phyloP scores from a whole-genome alignment of 371 early-diverging fungal genomes.

The Mortierella sp. region DNA sequence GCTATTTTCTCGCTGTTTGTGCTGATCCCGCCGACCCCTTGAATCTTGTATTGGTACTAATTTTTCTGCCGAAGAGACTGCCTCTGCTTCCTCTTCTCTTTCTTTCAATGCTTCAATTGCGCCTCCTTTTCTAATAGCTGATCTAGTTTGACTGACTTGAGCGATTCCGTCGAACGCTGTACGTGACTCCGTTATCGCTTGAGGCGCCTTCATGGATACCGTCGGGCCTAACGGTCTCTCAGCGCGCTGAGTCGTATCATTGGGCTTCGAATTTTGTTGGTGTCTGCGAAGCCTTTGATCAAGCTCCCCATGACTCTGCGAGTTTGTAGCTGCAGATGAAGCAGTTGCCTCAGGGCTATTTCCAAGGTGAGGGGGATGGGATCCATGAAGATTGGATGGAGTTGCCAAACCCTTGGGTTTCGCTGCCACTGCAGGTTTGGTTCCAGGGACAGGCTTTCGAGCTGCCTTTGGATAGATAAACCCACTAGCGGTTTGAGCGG shows the following conservation, averaged over 20 bases:
- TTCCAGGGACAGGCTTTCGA: slow-evolving; percentile 40
- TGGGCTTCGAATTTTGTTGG: background rate
- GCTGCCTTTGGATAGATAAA: slow-evolving; percentile 49
- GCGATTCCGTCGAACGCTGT: background rate
- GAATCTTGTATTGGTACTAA: background rate
- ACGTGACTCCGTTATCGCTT: slow-evolving; percentile 4
- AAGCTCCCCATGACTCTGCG: background rate
- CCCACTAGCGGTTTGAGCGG: background rate
- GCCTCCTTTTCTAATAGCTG: background rate
- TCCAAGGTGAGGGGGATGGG: background rate
- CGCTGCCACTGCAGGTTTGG: slow-evolving; percentile 36
- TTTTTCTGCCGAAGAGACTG: background rate
- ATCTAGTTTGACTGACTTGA: background rate
- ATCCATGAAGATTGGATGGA: background rate
- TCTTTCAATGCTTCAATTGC: slow-evolving; percentile 1
- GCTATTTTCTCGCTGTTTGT: background rate
- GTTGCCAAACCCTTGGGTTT: slow-evolving; percentile 28
- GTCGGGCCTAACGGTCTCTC: slow-evolving; percentile 7
- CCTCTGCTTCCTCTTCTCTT: background rate
- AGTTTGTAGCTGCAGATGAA: background rate
- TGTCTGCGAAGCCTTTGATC: slow-evolving; percentile 7
- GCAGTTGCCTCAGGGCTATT: background rate
- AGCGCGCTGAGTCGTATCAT: background rate
- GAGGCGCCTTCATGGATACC: slow-evolving; percentile 30
- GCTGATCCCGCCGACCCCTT: background rate